Evolutionary conservation across 352 stramenopile species (phyloP).

Genomic region (Pythium dissimile): DNA sequence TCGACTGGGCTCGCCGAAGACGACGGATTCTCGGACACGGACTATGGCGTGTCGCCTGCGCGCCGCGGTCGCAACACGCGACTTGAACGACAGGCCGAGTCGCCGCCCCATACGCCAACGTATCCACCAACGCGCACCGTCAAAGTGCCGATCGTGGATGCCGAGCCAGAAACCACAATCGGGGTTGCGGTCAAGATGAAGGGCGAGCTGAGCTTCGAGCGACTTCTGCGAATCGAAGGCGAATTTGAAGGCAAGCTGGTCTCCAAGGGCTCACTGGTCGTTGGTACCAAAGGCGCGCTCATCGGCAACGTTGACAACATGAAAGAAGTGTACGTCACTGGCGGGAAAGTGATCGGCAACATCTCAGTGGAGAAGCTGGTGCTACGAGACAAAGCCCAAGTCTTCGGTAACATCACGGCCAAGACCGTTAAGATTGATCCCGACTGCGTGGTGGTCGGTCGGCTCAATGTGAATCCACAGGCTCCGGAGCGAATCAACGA

Average conservation of each 20-base stretch:
- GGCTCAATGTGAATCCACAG: constrained; percentile 86
- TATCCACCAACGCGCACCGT: constrained; percentile 39
- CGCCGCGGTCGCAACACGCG: constrained; percentile 56
- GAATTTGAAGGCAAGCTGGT: constrained; percentile 88
- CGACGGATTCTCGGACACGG: constrained; percentile 59
- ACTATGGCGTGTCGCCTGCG: constrained; percentile 54
- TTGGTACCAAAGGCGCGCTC: constrained; percentile 79
- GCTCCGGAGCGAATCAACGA: constrained; percentile 82
- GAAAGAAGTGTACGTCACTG: constrained; percentile 85
- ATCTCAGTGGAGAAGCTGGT: constrained; percentile 83
- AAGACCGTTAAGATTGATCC: constrained; percentile 89
- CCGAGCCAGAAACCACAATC: constrained; percentile 80
- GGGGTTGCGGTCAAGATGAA: constrained; percentile 85
- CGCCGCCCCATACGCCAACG: constrained; percentile 58
- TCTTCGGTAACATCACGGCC: constrained; percentile 89
- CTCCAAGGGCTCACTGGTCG: constrained; percentile 86
- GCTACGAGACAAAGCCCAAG: constrained; percentile 78
- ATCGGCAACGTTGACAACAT: constrained; percentile 83
- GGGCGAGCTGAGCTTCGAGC: constrained; percentile 88
- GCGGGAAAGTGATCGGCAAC: constrained; percentile 86
- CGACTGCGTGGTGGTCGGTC: constrained; percentile 80
- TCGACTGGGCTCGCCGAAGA: constrained; percentile 38
- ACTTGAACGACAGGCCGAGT: constrained; percentile 43
- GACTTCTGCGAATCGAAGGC: constrained; percentile 85
- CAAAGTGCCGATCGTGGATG: constrained; percentile 72